phyloP scores from a whole-genome alignment of 768 basidiomycete genomes.

The Lentinus tigrinus region DNA sequence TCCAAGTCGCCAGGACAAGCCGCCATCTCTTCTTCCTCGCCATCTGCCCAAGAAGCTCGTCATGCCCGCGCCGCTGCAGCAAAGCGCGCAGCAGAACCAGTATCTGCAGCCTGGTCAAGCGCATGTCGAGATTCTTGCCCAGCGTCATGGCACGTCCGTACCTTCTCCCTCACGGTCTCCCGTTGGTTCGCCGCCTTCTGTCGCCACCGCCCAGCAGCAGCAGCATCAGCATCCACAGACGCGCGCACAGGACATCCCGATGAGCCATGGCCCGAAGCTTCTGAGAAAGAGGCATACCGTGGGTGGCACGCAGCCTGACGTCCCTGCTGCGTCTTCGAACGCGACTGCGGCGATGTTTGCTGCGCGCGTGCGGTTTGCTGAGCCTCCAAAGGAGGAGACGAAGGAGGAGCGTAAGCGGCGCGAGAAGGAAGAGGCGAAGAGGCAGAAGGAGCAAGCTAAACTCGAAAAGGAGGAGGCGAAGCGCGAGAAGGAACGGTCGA shows the following conservation, averaged over 20 bases:
- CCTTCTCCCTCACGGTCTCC: not conserved
- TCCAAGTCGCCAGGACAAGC: constrained; percentile 5
- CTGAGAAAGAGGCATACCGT: constrained; percentile 26
- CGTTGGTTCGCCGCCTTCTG: not conserved
- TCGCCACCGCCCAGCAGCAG: not conserved
- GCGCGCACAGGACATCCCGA: constrained; percentile 25
- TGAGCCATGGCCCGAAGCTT: constrained; percentile 23
- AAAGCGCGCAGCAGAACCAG: constrained; percentile 10
- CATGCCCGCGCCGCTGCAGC: constrained; percentile 71
- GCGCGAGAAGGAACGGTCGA: constrained; percentile 10
- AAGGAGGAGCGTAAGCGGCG: constrained; percentile 12
- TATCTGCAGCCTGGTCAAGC: not conserved
- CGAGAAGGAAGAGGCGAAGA: constrained; percentile 12
- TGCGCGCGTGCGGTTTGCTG: constrained; percentile 18
- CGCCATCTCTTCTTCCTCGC: constrained; percentile 18
- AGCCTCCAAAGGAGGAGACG: constrained; percentile 12
- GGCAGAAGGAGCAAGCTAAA: constrained; percentile 14
- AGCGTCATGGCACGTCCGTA: constrained; percentile 9
- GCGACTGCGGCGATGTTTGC: constrained; percentile 23
- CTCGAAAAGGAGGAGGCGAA: constrained; percentile 17
- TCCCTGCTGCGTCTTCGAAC: constrained; percentile 15
- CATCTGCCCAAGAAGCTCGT: constrained; percentile 66
- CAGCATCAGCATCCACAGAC: constrained; percentile 5
- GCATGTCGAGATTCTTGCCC: constrained; percentile 13
- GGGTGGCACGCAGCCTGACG: not conserved